A percentile compares a stretch with the other conserved stretches of the same genome.
Evolutionary conservation across 139 green algal genomes (phyloP).

Genomic region (Parachlorella kessleri): DNA sequence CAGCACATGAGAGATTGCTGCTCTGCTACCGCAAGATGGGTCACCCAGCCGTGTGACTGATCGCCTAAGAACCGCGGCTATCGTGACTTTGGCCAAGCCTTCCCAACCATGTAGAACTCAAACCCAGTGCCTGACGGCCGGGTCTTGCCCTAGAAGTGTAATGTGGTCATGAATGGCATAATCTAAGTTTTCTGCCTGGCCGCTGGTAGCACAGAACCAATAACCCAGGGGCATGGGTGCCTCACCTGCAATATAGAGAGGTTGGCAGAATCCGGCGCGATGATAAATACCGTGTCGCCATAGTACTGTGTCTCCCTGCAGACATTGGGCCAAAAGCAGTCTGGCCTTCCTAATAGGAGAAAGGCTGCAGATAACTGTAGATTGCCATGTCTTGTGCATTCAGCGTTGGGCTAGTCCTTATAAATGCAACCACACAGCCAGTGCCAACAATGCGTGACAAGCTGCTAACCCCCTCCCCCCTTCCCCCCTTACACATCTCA

Average conservation of each 20-base stretch:
- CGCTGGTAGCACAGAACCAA: not conserved
- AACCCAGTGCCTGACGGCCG: too few relatives aligned
- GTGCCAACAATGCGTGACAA: too few relatives aligned
- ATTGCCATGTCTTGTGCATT: too few relatives aligned
- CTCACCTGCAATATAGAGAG: slow-evolving; percentile 66
- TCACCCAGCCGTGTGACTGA: not conserved
- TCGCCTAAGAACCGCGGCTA: not conserved
- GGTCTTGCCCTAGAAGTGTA: too few relatives aligned
- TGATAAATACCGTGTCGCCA: slow-evolving; percentile 59
- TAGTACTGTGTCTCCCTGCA: slow-evolving; percentile 57
- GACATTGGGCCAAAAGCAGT: too few relatives aligned
- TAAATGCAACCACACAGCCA: too few relatives aligned
- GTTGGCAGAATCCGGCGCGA: slow-evolving; percentile 72
- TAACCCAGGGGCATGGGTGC: not conserved
- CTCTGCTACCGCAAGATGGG: not conserved
- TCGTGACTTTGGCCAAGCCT: not conserved
- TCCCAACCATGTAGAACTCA: not conserved
- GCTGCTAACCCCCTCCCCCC: too few relatives aligned
- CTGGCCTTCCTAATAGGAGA: too few relatives aligned
- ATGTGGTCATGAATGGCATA: too few relatives aligned
- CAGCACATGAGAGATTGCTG: not conserved
- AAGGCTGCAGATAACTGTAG: too few relatives aligned
- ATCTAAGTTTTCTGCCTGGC: not conserved
- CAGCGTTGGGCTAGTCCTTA: too few relatives aligned
- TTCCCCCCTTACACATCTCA: too few relatives aligned